Conservation (phyloP, 768 basidiomycete genomes). For the Agaricus bisporus region DNA sequence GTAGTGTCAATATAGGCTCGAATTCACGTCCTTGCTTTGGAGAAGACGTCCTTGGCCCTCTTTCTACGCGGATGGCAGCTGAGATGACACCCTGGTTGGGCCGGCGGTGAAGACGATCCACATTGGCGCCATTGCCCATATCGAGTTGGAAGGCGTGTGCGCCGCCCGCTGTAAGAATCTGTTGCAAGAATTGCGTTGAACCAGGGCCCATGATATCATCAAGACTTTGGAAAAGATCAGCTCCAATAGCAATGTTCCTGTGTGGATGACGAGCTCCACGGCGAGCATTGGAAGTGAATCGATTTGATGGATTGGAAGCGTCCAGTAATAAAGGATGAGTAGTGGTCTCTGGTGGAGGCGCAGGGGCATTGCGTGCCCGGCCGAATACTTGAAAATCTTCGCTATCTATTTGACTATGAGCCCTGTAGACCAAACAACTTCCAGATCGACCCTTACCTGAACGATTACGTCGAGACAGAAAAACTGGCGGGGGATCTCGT, state of each 20-base stretch:
- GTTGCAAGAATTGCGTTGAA: constrained; percentile 78
- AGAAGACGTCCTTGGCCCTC: constrained; percentile 33
- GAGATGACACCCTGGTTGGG: constrained; percentile 41
- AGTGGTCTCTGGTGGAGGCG: constrained; percentile 59
- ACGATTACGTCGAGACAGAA: constrained; percentile 8
- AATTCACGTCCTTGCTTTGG: constrained; percentile 55
- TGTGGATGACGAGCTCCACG: constrained; percentile 51
- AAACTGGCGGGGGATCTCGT: constrained; percentile 26
- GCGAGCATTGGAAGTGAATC: constrained; percentile 35
- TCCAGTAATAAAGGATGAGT: constrained; percentile 82
- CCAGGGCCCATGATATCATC: constrained; percentile 79
- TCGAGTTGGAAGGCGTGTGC: constrained; percentile 75
- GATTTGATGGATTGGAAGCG: constrained; percentile 36
- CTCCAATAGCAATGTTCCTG: constrained; percentile 44
- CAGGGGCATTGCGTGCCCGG: constrained; percentile 43
- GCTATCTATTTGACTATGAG: constrained; percentile 26
- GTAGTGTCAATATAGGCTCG: constrained; percentile 73
- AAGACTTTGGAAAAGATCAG: constrained; percentile 68
- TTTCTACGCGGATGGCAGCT: constrained; percentile 60
- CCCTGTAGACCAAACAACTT: constrained; percentile 5
- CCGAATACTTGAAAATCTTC: constrained; percentile 63
- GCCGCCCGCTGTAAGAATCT: constrained; percentile 59
- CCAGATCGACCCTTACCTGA: constrained; percentile 27
- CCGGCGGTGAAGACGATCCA: constrained; percentile 51
- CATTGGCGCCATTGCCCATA: constrained; percentile 57